These are phyloP conservation scores for Phytophthora citrophthora DNA, from an alignment of 352 stramenopile genomes.

Conservation along the genomic window DNA sequence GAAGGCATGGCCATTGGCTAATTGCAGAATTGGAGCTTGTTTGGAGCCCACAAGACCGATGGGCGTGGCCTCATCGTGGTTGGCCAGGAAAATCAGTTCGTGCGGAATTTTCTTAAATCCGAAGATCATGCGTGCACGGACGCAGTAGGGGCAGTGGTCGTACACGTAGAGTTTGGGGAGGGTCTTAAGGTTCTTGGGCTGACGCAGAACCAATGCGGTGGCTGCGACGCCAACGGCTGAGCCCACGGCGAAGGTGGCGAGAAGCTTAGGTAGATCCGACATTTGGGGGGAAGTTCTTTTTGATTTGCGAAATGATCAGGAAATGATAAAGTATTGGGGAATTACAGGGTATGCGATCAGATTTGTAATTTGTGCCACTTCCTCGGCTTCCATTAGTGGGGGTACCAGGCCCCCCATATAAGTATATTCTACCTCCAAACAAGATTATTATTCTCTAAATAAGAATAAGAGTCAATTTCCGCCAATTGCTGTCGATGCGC, in stretches of 20 bases:
- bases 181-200: slow-evolving; percentile 8
- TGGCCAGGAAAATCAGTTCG: slow-evolving; percentile 52
- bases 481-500: too few relatives aligned
- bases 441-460: too few relatives aligned
- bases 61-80: slow-evolving; percentile 63
- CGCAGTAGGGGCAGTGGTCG: slow-evolving; percentile 65
- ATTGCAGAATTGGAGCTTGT: slow-evolving; percentile 57
- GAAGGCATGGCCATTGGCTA: slow-evolving; percentile 48
- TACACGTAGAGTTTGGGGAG: slow-evolving; percentile 63
- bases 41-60: slow-evolving; percentile 57
- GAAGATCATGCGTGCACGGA: slow-evolving; percentile 60
- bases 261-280: slow-evolving; percentile 34
- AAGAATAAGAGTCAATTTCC: too few relatives aligned
- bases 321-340: background rate
- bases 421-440: too few relatives aligned
- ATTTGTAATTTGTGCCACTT: background rate
- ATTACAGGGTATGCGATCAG: background rate
- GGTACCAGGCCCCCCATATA: too few relatives aligned
- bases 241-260: slow-evolving; percentile 31
- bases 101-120: slow-evolving; percentile 55
- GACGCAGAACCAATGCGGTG: slow-evolving; percentile 16
- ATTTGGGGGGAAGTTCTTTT: slow-evolving; percentile 2
- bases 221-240: slow-evolving; percentile 32
- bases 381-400: too few relatives aligned
- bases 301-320: background rate